Conservation (phyloP, 2,329 filamentous ascomycete genomes). For the Verticillium alfalfae region DNA sequence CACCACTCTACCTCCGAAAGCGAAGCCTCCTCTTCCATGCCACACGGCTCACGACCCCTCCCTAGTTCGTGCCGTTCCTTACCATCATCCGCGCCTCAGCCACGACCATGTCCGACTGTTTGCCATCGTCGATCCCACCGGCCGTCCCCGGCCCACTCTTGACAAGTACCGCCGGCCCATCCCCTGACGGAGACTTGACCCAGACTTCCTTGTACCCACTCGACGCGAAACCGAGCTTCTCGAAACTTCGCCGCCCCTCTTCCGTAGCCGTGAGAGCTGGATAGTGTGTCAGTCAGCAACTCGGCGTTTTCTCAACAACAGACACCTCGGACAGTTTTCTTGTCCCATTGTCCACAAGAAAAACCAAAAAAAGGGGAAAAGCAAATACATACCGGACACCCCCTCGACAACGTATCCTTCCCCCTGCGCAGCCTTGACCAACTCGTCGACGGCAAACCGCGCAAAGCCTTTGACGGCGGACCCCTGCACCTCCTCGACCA, state of each 20-base stretch:
- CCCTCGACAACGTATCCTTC: background rate
- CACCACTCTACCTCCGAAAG: background rate
- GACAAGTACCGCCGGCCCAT: slow-evolving; percentile 1
- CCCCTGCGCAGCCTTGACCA: slow-evolving; percentile 7
- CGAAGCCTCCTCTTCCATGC: background rate
- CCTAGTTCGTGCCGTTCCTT: background rate
- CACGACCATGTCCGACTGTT: background rate
- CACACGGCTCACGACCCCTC: background rate
- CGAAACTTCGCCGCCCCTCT: slow-evolving; percentile 19
- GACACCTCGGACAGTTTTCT: too few species aligned
- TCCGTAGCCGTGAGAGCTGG: slow-evolving; percentile 22
- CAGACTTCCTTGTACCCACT: slow-evolving; percentile 23
- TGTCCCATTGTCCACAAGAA: too few species aligned
- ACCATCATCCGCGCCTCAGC: background rate
- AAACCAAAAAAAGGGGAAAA: too few species aligned
- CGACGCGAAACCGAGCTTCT: slow-evolving; percentile 16
- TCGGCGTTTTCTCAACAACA: too few species aligned
- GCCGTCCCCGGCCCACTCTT: background rate
- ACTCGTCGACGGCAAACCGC: slow-evolving; percentile 14
- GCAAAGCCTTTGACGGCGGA: slow-evolving; percentile 13
- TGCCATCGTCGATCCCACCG: background rate
- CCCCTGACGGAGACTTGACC: background rate
- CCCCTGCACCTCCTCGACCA: slow-evolving; percentile 3
- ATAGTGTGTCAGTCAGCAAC: background rate
- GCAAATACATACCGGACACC: background rate